These are phyloP conservation scores for Verticillium nonalfalfae DNA, from an alignment of 2,329 filamentous ascomycete species.

Conservation along the genomic window DNA sequence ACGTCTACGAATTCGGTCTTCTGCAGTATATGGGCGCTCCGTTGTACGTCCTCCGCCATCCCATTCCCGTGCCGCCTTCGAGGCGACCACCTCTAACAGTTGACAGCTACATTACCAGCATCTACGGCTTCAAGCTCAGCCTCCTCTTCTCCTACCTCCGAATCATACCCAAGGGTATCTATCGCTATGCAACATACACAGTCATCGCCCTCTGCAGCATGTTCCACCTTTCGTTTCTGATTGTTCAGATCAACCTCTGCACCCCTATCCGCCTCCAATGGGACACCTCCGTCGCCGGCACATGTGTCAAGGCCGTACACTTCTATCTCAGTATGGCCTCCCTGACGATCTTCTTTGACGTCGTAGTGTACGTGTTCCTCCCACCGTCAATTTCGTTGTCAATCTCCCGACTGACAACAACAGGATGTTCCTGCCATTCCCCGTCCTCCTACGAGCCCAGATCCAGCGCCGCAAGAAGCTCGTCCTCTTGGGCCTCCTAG, in stretches of 20 bases:
- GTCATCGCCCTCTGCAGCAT: conserved; percentile 26
- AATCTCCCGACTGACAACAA: background rate
- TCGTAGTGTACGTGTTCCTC: conserved; percentile 26
- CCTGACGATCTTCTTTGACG: conserved; percentile 33
- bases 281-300: conserved; percentile 28
- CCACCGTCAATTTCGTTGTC: background rate
- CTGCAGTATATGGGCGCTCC: conserved; percentile 34
- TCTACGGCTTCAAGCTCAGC: conserved; percentile 40
- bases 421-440: conserved; percentile 35
- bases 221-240: conserved; percentile 31
- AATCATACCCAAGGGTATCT: conserved; percentile 30
- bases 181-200: conserved; percentile 23
- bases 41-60: conserved; percentile 23
- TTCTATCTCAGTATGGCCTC: conserved; percentile 36
- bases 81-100: background rate
- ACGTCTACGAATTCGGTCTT: conserved; percentile 30
- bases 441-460: conserved; percentile 27
- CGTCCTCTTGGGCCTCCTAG: conserved; percentile 35
- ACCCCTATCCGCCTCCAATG: conserved; percentile 33
- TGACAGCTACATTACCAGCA: conserved; percentile 30
- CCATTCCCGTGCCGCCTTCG: background rate
- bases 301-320: conserved; percentile 30
- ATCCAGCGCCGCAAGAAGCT: conserved; percentile 33
- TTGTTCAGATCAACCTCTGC: conserved; percentile 28
- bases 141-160: conserved; percentile 37